These are phyloP conservation scores for Venturia oleaginea DNA, from an alignment of 2,329 filamentous ascomycete species.

Conservation along the genomic window DNA sequence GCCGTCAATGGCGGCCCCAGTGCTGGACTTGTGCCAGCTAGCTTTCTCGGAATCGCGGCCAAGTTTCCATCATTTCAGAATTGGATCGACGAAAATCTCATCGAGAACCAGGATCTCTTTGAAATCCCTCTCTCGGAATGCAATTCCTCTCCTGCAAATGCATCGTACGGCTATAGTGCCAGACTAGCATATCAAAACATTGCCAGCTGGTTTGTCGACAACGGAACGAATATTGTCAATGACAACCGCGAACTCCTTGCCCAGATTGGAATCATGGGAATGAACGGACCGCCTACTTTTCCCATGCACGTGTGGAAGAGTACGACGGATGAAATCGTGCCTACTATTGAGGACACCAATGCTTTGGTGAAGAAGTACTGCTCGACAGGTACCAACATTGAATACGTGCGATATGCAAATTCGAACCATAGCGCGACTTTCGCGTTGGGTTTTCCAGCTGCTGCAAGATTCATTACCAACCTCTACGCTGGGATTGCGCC, in stretches of 20 bases:
- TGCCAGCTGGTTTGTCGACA: not conserved
- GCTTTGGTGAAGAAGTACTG: conserved; percentile 17
- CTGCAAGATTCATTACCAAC: not conserved
- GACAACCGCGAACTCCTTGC: conserved; percentile 11
- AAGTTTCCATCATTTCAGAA: not conserved
- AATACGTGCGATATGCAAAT: not conserved
- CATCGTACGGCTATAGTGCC: not conserved
- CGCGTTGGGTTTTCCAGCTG: not conserved
- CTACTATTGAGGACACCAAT: conserved; percentile 8
- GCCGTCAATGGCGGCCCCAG: not conserved
- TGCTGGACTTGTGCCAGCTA: not conserved
- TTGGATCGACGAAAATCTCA: not conserved
- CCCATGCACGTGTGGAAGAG: conserved; percentile 27
- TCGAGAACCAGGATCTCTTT: not conserved
- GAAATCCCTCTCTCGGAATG: not conserved
- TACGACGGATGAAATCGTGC: conserved; percentile 23
- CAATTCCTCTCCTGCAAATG: not conserved
- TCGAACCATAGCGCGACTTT: not conserved
- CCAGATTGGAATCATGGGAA: conserved; percentile 15
- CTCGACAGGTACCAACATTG: not conserved
- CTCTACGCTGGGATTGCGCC: not conserved
- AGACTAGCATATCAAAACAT: not conserved
- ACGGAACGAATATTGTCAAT: not conserved
- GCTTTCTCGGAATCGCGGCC: not conserved
- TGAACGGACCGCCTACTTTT: conserved; percentile 17